Evolutionary conservation across 495 filamentous ascomycete genomes (phyloP), one percentile per base, ranked within the genome.

Genomic region (Neurospora sp.): DNA sequence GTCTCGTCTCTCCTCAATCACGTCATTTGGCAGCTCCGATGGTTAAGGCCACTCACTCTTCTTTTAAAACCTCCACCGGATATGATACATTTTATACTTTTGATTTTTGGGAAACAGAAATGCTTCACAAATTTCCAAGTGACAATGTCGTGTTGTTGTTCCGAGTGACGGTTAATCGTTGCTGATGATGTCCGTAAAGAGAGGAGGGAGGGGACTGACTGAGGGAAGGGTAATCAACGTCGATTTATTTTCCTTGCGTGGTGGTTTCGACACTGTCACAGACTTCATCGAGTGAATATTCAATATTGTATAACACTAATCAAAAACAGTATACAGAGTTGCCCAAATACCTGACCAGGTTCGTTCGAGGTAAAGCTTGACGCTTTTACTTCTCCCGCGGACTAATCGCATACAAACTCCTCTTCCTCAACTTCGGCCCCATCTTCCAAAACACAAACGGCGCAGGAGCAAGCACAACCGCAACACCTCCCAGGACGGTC

Each of bases 401-500:
- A 17, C 27, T 61, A 17, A 61, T 27, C 6, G 76, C 79, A 73
- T 78, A 81, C 41, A 65, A 16, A 48, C 78, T 80, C 71, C 72
- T 81, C 59, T 48, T 41, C 72, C 79, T 73, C 16, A 81, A 44
- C 69, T 69, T 76, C 27, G 68, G 70, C 8, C 78, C 79, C 59
- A 76, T 71, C 31, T 73, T 74, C 70, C 73, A 79, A 53, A 81
- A 80, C 40, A 76, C 22, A 31, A 78, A 39, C 8, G 78, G 79
- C 4, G 74, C 75, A 22, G 76, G 76, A 10, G 76, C 76, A 27
- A 77, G 41, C 4, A 77, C 12, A 16, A 69, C 44, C 1, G 77
- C 75, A 27, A 80, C 73, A 65, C 76, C 74, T 0, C 78, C 80
- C 68, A 82, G 73, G 27, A 77, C 40, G 14, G 81, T 82, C 75